Evolutionary conservation across 2,329 filamentous ascomycete species (phyloP).

Genomic region (Penicillium sp.): DNA sequence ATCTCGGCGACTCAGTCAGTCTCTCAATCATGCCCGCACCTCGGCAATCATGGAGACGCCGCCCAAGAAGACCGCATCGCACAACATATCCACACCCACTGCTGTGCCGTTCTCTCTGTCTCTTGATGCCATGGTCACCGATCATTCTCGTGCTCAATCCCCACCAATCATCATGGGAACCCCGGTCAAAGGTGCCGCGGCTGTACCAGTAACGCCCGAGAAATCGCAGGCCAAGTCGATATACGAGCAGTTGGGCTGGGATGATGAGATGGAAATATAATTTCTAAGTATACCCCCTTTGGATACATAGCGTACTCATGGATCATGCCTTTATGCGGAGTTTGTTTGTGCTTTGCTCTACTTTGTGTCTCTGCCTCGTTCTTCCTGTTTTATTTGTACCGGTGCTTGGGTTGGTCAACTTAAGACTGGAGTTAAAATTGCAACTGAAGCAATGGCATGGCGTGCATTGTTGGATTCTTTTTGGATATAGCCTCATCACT

Average conservation of each 20-base stretch:
- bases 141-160: conserved; percentile 9
- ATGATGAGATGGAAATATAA: conserved; percentile 35
- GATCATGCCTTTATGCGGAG: not conserved
- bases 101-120: conserved; percentile 8
- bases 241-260: conserved; percentile 47
- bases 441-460: not conserved
- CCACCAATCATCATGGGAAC: conserved; percentile 30
- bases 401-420: not conserved
- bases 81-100: conserved; percentile 8
- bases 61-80: conserved; percentile 17
- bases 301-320: not conserved
- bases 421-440: not conserved
- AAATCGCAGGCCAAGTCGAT: conserved; percentile 40
- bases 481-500: conserved; percentile 7
- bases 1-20: conserved; percentile 9
- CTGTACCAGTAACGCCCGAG: conserved; percentile 34
- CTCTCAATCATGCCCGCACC: conserved; percentile 7
- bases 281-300: not conserved
- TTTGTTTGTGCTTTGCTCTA: not conserved
- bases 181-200: conserved; percentile 31
- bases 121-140: conserved; percentile 4
- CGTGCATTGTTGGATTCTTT: not conserved
- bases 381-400: not conserved
- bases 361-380: not conserved
- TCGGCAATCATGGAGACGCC: conserved; percentile 34